phyloP scores from a whole-genome alignment of 2,329 filamentous ascomycete species.

The Penicillium sp. region DNA sequence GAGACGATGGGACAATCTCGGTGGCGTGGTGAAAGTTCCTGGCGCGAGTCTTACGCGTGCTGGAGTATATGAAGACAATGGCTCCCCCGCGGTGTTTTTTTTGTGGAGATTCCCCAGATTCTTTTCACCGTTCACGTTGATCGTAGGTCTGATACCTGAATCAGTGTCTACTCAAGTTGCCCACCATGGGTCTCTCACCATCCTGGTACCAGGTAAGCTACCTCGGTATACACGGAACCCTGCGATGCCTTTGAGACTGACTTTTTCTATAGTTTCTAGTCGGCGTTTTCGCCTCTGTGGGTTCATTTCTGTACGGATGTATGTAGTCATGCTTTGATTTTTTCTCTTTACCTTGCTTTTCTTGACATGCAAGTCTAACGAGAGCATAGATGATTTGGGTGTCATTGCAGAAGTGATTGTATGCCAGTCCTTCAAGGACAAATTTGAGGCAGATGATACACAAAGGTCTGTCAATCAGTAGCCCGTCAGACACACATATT shows the following conservation, averaged over 20 bases:
- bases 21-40: conserved; percentile 7
- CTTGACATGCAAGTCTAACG: conserved; percentile 1
- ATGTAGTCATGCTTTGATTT: conserved; percentile 5
- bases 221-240: background rate
- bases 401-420: conserved; percentile 59
- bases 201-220: conserved; percentile 55
- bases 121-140: conserved; percentile 18
- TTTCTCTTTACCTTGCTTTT: too few relatives aligned
- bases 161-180: background rate
- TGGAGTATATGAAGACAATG: conserved; percentile 13
- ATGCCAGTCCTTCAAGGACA: conserved; percentile 34
- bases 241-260: background rate
- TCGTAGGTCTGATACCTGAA: conserved; percentile 5
- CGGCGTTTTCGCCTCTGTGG: conserved; percentile 58
- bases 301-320: conserved; percentile 58
- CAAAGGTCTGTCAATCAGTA: conserved; percentile 22
- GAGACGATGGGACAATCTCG: background rate
- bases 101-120: conserved; percentile 25
- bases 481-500: background rate
- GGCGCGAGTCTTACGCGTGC: background rate
- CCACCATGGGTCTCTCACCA: conserved; percentile 54
- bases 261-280: conserved; percentile 51
- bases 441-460: conserved; percentile 32
- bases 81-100: conserved; percentile 8
- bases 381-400: conserved; percentile 51